Base-by-base conservation (phyloP, 2,329 filamentous ascomycete species). In the Colletotrichum nymphaeae region DNA sequence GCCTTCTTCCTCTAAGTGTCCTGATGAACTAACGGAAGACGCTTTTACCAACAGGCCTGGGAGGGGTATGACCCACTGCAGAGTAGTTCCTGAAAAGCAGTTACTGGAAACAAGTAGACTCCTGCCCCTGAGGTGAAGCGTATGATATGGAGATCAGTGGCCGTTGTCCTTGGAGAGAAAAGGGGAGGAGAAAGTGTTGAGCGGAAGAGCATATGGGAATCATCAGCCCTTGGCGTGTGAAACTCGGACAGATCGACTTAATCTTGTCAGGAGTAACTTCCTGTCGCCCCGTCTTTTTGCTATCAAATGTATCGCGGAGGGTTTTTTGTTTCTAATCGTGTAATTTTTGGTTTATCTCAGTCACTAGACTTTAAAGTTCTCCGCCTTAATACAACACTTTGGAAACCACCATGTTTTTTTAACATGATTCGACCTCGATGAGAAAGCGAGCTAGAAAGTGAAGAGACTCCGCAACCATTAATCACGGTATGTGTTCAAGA, bases 1-100 rank as follows among this genome's bases (percentile, higher is more conserved):
- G 22, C 67, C 26, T 62, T 35, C 24, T 60, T 66, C 42, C 46
- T 75, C 62, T 75, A 70, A 62, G 72, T 52, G 37, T 28, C 22
- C 30, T 26, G n/a, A 2, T 30, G 4, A 62, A 5, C 19, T 49
- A 9, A 49, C 16, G 12, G 28, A 42, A 62, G 59, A 26, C 24
- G 14, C 7, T 28, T 42, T 11, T 11, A 19, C 12, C 5, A n/a
- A 28, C 11, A 24, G 5, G 32, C 19, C 16, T 5, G 24, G 8
- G 19, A 49, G 7, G 19, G 42, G 42, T 22, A 49, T 22, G 42
- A 8, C 42, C 42, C 9, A 19, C 42, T 49, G 16, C 6, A 42
- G 16, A 42, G 16, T 42, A 19, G 16, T 16, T 42, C 19, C 16
- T 42, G 37, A 7, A 42, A 42, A 42, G 37, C 37, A 42, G 5